These are phyloP conservation scores for Termitomyces heimii DNA, from an alignment of 768 basidiomycete genomes.

Conservation along the genomic window DNA sequence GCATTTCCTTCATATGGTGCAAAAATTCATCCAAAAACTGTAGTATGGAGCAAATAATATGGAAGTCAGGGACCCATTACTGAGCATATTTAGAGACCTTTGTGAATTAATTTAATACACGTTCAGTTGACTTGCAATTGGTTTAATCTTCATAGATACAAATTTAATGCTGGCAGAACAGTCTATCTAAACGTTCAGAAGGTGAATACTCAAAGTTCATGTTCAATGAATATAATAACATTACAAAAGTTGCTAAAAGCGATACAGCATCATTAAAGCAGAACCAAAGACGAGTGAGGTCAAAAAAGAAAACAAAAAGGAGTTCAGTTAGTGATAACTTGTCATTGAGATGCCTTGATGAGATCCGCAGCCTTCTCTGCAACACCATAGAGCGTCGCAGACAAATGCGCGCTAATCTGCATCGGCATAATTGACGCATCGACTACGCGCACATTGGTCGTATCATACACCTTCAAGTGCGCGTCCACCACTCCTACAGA, in stretches of 20 bases:
- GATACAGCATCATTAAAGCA: neutral
- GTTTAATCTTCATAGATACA: too few relatives aligned
- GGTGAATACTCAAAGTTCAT: too few relatives aligned
- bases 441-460: conserved; percentile 43
- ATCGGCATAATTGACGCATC: conserved; percentile 45
- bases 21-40: too few relatives aligned
- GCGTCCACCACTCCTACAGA: conserved; percentile 41
- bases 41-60: too few relatives aligned
- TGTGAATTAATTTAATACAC: too few relatives aligned
- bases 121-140: too few relatives aligned
- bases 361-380: conserved; percentile 50
- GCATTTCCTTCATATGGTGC: too few relatives aligned
- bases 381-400: conserved; percentile 45
- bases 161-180: too few relatives aligned
- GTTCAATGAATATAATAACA: neutral
- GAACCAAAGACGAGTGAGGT: neutral
- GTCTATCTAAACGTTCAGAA: too few relatives aligned
- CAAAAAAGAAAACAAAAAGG: neutral
- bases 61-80: too few relatives aligned
- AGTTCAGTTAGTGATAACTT: neutral
- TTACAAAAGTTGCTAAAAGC: neutral
- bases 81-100: too few relatives aligned
- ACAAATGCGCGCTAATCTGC: conserved; percentile 41
- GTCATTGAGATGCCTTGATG: conserved; percentile 33
- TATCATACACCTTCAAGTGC: conserved; percentile 40